Evolutionary conservation across 2,329 filamentous ascomycete genomes (phyloP).

Genomic region (Aspergillus sp.): DNA sequence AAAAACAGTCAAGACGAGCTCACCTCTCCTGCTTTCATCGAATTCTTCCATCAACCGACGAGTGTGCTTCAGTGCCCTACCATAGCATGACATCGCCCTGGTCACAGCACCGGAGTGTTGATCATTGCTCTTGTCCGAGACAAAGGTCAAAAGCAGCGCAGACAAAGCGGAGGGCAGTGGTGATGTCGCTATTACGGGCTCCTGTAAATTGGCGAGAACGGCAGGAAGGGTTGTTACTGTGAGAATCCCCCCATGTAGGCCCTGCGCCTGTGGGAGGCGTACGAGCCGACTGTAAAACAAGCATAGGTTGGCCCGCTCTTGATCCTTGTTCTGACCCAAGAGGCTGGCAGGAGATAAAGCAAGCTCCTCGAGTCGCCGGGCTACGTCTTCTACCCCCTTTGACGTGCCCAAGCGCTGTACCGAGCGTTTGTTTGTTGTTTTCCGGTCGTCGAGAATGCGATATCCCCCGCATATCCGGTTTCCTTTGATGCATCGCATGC

Average conservation of each 20-base stretch:
- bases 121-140: background rate
- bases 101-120: background rate
- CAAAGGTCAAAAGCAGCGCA: slow-evolving; percentile 2
- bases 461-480: slow-evolving; percentile 9
- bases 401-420: background rate
- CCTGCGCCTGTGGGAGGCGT: slow-evolving; percentile 1
- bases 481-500: slow-evolving; percentile 4
- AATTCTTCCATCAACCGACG: slow-evolving; percentile 2
- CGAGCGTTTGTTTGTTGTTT: background rate
- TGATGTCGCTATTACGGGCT: background rate
- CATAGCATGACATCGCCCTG: slow-evolving; percentile 4
- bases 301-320: background rate
- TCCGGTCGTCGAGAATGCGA: background rate
- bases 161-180: slow-evolving; percentile 1
- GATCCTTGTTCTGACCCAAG: background rate
- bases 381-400: background rate
- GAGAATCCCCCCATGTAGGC: background rate
- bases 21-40: background rate
- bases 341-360: background rate
- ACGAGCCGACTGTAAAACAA: background rate
- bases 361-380: background rate
- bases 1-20: slow-evolving; percentile 6
- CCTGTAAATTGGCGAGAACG: background rate
- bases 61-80: slow-evolving; percentile 5
- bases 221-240: background rate